Evolutionary conservation across 345 rosid genomes (phyloP).

Genomic region (Barbarea vulgaris): DNA sequence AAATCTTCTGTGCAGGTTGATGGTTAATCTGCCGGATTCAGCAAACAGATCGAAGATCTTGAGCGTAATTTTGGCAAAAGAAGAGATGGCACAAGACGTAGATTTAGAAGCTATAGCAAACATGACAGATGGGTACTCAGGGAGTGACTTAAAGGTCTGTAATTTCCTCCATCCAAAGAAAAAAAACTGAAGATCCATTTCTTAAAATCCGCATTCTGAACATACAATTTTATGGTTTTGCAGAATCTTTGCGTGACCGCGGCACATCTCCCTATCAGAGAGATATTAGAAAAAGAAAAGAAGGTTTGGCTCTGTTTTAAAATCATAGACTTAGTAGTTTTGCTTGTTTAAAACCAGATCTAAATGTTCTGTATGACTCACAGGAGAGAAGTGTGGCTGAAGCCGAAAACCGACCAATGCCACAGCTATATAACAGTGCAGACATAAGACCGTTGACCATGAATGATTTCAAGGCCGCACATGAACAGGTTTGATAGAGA

Average conservation of each 20-base stretch:
- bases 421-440: constrained; percentile 60
- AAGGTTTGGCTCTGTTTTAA: constrained; percentile 56
- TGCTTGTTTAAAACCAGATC: not conserved
- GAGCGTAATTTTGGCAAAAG: constrained; percentile 81
- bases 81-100: constrained; percentile 70
- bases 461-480: constrained; percentile 88
- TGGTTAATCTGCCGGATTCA: constrained; percentile 93
- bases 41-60: constrained; percentile 78
- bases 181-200: not conserved
- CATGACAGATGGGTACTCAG: constrained; percentile 96
- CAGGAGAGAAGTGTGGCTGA: constrained; percentile 73
- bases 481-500: constrained; percentile 72
- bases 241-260: constrained; percentile 96
- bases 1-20: constrained; percentile 59
- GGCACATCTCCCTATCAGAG: constrained; percentile 93
- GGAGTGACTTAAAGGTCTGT: constrained; percentile 90
- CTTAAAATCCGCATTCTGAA: not conserved
- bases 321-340: not conserved
- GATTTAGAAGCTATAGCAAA: constrained; percentile 79
- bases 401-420: constrained; percentile 64
- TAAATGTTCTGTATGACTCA: constrained; percentile 15
- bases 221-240: constrained; percentile 14
- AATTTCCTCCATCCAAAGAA: not conserved
- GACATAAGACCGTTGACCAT: constrained; percentile 75
- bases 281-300: constrained; percentile 84